Base-by-base conservation (phyloP, 257 asterid species). In the Solanum ossicruentum region DNA sequence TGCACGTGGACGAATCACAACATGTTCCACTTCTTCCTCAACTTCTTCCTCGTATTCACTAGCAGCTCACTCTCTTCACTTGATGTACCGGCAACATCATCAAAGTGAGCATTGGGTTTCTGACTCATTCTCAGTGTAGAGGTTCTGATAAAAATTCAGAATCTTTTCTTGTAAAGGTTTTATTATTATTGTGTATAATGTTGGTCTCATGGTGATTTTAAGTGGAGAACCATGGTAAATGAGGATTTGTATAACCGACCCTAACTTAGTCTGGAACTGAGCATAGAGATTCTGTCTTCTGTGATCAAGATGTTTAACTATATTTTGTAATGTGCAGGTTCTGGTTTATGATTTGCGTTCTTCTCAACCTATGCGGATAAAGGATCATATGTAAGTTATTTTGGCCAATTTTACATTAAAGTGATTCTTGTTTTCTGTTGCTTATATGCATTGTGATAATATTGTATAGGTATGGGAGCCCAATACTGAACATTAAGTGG, bases 331-430 rank as follows among this genome's bases (percentile, higher is more conserved):
- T 82, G 41, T 86, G 89, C 93, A 96, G 99, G 90, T 96, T 85
- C 84, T 93, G 85, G 88, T 96, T 84, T 96, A 93, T 85, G 98
- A 96, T 90, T 90, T 96, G 89, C 98, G 97, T 51, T 90, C 95
- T 83, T 92, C 99, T 57, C 86, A 86, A 71, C 98, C 98, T 41
- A 23, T 92, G 83, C 91, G 91, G 84, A 91, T 91, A 80, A 95
- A 96, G 91, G 99, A 96, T 89, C 99, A 96, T 87, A 96, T 93
- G 99, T 94, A 86, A 91, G 98, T 89, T 91, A 16, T 82, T 73
- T 83, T 43, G 41, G 66, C 80, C 81, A 66, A 84, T 84, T 86
- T 9, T 80, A 18, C 45, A 70, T 78, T 51, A 16, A 51, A 77
- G 47, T 71, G 84, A 32, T 36, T 57, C 66, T 13, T 51, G 41